Conservation (phyloP, 2,329 filamentous ascomycete species). For the Epichloe uncinata region DNA sequence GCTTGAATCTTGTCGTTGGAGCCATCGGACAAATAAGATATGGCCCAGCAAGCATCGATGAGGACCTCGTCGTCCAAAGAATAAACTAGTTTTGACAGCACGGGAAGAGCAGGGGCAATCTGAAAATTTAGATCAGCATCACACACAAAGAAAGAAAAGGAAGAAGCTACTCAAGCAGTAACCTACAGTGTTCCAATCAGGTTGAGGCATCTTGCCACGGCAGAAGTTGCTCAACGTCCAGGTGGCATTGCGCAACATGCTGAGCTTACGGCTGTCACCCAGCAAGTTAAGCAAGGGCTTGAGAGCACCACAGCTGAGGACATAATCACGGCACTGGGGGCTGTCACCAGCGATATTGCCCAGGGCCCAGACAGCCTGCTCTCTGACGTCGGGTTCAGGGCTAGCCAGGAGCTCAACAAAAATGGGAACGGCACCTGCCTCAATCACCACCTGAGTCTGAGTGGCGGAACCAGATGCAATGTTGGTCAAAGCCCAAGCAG, state of each 20-base stretch:
- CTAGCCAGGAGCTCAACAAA: conserved; percentile 93
- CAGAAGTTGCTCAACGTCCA: conserved; percentile 99
- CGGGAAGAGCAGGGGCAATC: conserved; percentile 90
- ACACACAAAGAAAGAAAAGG: not conserved
- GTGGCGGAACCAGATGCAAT: conserved; percentile 95
- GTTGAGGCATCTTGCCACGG: conserved; percentile 97
- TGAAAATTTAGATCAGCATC: conserved; percentile 22
- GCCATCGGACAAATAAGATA: conserved; percentile 94
- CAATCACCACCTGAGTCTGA: conserved; percentile 97
- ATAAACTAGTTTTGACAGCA: conserved; percentile 94
- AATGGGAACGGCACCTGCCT: conserved; percentile 94
- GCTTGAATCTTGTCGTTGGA: conserved; percentile 99
- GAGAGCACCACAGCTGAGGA: conserved; percentile 79
- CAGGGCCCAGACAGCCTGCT: conserved; percentile 96
- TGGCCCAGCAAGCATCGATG: conserved; percentile 99
- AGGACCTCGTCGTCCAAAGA: conserved; percentile 96
- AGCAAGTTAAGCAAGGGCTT: conserved; percentile 81
- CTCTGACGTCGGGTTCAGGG: conserved; percentile 92
- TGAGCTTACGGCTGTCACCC: conserved; percentile 94
- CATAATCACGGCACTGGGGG: conserved; percentile 92
- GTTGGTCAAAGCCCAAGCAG: conserved; percentile 97
- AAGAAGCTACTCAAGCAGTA: not conserved
- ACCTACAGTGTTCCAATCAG: conserved; percentile 88
- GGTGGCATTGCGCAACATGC: conserved; percentile 96
- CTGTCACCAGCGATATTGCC: conserved; percentile 99